These are phyloP conservation scores for Cutaneotrichosporon spelunceum DNA, from an alignment of 1,284 basidiomycete species.

Conservation along the genomic window DNA sequence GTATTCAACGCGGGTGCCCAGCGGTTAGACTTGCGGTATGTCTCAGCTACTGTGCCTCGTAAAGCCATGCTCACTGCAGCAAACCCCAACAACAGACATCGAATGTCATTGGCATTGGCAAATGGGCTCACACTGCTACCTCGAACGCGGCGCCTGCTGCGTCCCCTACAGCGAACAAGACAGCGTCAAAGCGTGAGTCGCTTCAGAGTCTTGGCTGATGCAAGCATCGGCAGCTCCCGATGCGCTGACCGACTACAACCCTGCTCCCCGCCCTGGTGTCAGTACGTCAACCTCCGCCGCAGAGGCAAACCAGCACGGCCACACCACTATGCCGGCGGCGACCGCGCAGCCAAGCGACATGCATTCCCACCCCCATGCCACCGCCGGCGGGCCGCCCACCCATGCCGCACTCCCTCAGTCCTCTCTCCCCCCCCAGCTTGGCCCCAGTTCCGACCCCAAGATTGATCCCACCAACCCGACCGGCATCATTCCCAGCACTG, in stretches of 20 bases:
- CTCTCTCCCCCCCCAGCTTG: conserved; percentile 38
- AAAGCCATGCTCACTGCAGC: conserved; percentile 19
- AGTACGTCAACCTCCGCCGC: conserved; percentile 32
- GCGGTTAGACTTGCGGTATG: conserved; percentile 21
- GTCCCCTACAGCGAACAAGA: conserved; percentile 19
- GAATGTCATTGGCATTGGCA: conserved; percentile 47
- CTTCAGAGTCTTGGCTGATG: conserved; percentile 7
- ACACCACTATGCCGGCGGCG: conserved; percentile 6
- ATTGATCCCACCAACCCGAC: conserved; percentile 64
- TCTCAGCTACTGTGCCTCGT: conserved; percentile 10
- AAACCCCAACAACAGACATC: conserved; percentile 42
- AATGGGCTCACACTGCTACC: conserved; percentile 48
- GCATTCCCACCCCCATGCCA: conserved; percentile 17
- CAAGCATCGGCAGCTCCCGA: conserved; percentile 56
- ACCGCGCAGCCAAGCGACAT: conserved; percentile 12
- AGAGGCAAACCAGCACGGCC: conserved; percentile 23
- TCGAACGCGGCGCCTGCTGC: conserved; percentile 29
- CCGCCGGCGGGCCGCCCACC: conserved; percentile 24
- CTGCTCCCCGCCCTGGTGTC: conserved; percentile 62
- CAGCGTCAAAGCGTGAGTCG: conserved; percentile 30
- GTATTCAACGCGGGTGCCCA: conserved; percentile 42
- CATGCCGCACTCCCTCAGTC: conserved; percentile 34
- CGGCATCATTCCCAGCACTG: conserved; percentile 58
- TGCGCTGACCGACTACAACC: conserved; percentile 85
- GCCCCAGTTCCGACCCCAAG: conserved; percentile 29